Percentiles rank a stretch among this genome's conserved stretches.
These are phyloP conservation scores for Spergularia azorica DNA, from an alignment of 179 eudicot genomes.

Conservation along the genomic window DNA sequence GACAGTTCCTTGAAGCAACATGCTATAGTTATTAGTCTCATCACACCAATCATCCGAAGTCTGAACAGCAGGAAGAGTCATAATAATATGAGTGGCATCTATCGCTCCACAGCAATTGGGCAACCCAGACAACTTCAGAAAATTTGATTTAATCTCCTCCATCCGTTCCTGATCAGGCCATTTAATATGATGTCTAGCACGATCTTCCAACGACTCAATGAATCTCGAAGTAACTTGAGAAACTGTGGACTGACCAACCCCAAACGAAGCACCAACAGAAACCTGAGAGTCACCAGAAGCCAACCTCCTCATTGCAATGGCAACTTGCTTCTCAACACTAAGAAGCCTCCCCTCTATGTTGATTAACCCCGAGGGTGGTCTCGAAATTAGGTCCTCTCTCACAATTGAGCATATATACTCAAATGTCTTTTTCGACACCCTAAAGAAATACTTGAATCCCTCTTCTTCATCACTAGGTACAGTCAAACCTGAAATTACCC, in stretches of 20 bases:
- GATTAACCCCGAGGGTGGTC: conserved; percentile 96
- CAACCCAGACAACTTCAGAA: conserved; percentile 58
- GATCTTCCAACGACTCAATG: conserved; percentile 81
- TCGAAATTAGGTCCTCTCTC: conserved; percentile 79
- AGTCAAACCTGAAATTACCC: conserved; percentile 48
- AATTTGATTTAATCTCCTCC: conserved; percentile 61
- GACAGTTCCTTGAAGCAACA: conserved; percentile 85
- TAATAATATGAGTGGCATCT: conserved; percentile 78
- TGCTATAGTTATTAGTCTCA: conserved; percentile 74
- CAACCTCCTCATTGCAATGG: conserved; percentile 81
- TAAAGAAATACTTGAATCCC: conserved; percentile 86
- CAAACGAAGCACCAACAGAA: conserved; percentile 87
- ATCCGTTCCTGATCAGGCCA: conserved; percentile 67
- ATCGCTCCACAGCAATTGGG: conserved; percentile 95
- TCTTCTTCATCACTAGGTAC: conserved; percentile 70
- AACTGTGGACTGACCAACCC: conserved; percentile 97
- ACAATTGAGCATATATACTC: conserved; percentile 91
- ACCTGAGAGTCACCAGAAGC: conserved; percentile 98
- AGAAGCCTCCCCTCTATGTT: conserved; percentile 97
- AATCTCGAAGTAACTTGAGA: conserved; percentile 97
- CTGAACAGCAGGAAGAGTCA: conserved; percentile 93
- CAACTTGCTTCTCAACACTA: conserved; percentile 98
- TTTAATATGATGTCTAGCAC: conserved; percentile 79
- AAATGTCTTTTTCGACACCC: conserved; percentile 82
- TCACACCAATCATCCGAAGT: conserved; percentile 97